phyloP scores from a whole-genome alignment of 2,329 filamentous ascomycete genomes.

The Zelopaecilomyces penicillatus region DNA sequence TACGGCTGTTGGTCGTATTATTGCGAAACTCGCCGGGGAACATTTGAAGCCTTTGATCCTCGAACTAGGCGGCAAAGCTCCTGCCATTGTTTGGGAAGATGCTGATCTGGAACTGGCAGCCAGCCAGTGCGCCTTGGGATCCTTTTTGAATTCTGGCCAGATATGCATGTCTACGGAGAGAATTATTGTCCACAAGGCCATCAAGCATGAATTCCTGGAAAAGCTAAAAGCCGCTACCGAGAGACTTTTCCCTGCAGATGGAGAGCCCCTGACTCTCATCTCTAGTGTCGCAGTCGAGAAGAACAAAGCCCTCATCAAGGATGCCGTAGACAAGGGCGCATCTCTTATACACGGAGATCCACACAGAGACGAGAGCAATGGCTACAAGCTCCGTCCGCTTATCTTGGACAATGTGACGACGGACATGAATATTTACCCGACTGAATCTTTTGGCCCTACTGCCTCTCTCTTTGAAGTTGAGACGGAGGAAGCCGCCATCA shows the following conservation, averaged over 20 bases:
- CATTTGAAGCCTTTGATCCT: slow-evolving; percentile 71
- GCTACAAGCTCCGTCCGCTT: slow-evolving; percentile 49
- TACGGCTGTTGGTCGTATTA: slow-evolving; percentile 63
- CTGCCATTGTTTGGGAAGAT: slow-evolving; percentile 70
- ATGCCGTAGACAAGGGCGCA: slow-evolving; percentile 62
- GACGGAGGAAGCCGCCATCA: slow-evolving; percentile 63
- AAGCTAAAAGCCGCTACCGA: slow-evolving; percentile 32
- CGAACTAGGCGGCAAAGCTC: slow-evolving; percentile 77
- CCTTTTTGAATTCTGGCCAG: slow-evolving; percentile 69
- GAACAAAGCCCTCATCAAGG: slow-evolving; percentile 56
- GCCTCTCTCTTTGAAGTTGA: slow-evolving; percentile 59
- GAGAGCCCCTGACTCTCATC: slow-evolving; percentile 62
- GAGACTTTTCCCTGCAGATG: slow-evolving; percentile 42
- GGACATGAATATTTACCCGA: slow-evolving; percentile 65
- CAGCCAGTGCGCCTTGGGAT: slow-evolving; percentile 55
- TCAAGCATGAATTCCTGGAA: slow-evolving; percentile 38
- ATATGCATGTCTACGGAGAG: slow-evolving; percentile 82
- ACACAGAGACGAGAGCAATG: slow-evolving; percentile 22
- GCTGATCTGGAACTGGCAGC: slow-evolving; percentile 69
- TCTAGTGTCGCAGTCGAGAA: slow-evolving; percentile 57
- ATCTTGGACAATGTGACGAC: slow-evolving; percentile 55
- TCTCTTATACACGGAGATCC: slow-evolving; percentile 33
- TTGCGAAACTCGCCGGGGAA: slow-evolving; percentile 61
- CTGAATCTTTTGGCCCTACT: slow-evolving; percentile 70
- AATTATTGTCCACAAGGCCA: slow-evolving; percentile 48